Evolutionary conservation across 176 grass and related monocot species (phyloP), one percentile per base, ranked within the genome.

Genomic region (Aechmea fasciata): DNA sequence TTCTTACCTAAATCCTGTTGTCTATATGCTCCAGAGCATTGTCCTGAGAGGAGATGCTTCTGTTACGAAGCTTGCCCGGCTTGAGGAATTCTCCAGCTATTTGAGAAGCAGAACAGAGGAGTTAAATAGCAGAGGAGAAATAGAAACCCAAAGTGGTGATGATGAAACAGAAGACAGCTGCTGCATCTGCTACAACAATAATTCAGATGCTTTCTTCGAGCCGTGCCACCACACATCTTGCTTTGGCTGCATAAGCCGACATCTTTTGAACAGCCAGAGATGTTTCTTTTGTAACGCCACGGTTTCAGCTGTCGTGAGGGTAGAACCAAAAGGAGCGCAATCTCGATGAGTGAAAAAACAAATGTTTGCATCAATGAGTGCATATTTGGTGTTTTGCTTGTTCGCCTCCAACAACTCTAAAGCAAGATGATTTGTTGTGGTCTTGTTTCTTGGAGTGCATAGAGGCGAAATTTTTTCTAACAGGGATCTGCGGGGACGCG

Each of bases 241-340:
- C 75, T 83, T 84, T 52, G 84, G 87, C 50, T 95, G 91, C 80
- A 96, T 96, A 80, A 87, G 66, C 65, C 71, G 91, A 55, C 91
- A 96, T 68, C 87, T 96, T 64, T 69, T 96, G 76, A 96, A 96
- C 47, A 84, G 82, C 63, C 87, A 96, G 51, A 80, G 87, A 63
- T 96, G 91, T 57, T 96, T 96, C 81, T 96, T 90, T 73, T 96
- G 91, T 75, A 96, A 96, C 64, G 87, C 87, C 54, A 63, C 79
- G 6, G 84, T 96, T 20, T 76, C 76, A 48, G 74, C 84, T 64
- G 84, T 96, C 29, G 83, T 76, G 19, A 87, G 70, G 66, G 12
- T 66, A 10, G 48, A 65, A 15, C 69, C 78, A 61, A 85, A 66
- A 13, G 52, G 65, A 77, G 59, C 1, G 50, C 18, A 12, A 22